Percentiles rank a stretch among this genome's conserved stretches.
Conservation (phyloP, 2,329 filamentous ascomycete genomes). For the Fusarium odoratissimum region DNA sequence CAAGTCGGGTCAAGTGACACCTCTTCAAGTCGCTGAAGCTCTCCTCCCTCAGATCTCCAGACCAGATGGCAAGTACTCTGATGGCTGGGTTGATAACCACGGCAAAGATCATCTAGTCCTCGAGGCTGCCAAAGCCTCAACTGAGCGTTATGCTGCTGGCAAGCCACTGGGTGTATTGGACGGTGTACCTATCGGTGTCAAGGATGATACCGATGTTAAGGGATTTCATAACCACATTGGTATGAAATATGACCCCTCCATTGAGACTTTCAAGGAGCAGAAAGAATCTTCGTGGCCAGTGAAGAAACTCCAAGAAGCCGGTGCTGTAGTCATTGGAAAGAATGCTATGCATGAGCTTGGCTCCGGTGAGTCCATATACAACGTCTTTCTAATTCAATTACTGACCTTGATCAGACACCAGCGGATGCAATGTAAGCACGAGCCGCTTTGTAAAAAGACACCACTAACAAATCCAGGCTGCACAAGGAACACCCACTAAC, state of each 20-base stretch:
- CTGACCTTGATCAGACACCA: slow-evolving; percentile 67
- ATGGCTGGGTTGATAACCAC: slow-evolving; percentile 78
- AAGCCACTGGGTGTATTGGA: slow-evolving; percentile 77
- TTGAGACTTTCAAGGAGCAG: slow-evolving; percentile 61
- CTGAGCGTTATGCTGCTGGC: slow-evolving; percentile 76
- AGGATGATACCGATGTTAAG: slow-evolving; percentile 80
- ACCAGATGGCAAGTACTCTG: slow-evolving; percentile 70
- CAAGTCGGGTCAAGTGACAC: slow-evolving; percentile 75
- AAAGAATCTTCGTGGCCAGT: slow-evolving; percentile 76
- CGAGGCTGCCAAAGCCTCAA: slow-evolving; percentile 77
- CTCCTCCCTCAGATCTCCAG: slow-evolving; percentile 76
- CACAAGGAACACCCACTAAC: slow-evolving; percentile 80
- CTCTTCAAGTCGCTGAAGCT: slow-evolving; percentile 75
- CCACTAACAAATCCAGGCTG: slow-evolving; percentile 61
- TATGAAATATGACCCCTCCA: slow-evolving; percentile 68
- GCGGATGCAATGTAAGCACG: slow-evolving; percentile 76
- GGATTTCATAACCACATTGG: slow-evolving; percentile 77
- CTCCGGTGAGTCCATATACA: slow-evolving; percentile 61
- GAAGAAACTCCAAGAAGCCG: slow-evolving; percentile 76
- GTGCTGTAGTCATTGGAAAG: slow-evolving; percentile 81
- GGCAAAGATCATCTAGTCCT: slow-evolving; percentile 67
- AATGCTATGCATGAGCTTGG: slow-evolving; percentile 85
- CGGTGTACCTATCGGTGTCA: slow-evolving; percentile 84
- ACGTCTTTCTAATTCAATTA: neutral
- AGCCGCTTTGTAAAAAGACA: neutral